Base-by-base conservation (phyloP, 495 filamentous ascomycete species). In the Penicillium arizonense region DNA sequence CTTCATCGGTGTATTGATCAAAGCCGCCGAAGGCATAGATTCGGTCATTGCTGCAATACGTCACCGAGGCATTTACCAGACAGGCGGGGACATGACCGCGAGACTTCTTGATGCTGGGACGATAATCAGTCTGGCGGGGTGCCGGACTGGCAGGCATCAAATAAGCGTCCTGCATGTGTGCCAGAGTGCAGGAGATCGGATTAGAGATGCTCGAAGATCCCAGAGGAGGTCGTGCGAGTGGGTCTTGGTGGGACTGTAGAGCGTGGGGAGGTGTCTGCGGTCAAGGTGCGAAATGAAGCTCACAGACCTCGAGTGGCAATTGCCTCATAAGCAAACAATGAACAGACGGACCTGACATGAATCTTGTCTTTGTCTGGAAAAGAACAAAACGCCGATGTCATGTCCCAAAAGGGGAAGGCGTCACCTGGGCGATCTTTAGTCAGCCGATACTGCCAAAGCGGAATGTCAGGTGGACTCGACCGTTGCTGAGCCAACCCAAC, bases 21-120 rank as follows among this genome's bases (percentile, higher is more conserved):
- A 98, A 98, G n/a, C 94, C 94, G 11, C 94, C 94, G 73, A 98
- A 98, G 23, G 92, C 94, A 72, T 96, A 97, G 59, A 98, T 97
- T 65, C 89, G 84, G 72, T 96, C 91, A 69, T 96, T 89, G 40
- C 90, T 90, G 63, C 92, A 96, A 70, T 96, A 96, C 14, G 94
- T 97, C 46, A 97, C 91, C 12, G 95, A 97, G 48, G 94, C 94
- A 77, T 97, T 97, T 47, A 97, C 93, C 36, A 98, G 81, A 63
- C 94, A 97, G 44, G 95, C 91, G 8, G 96, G 92, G 46, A 91
- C 78, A 69, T 94, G 89, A 36, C 94, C 94, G 44, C 90, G 78
- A 5, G 87, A 88, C 59, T 86, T 86, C 21, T 85, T 89, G 14
- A 96, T 85, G 62, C 82, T 86, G 9, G 92, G 92, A 35, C 84